Evolutionary conservation across 2,329 filamentous ascomycete species (phyloP).

Genomic region (Elsinoe perseae): DNA sequence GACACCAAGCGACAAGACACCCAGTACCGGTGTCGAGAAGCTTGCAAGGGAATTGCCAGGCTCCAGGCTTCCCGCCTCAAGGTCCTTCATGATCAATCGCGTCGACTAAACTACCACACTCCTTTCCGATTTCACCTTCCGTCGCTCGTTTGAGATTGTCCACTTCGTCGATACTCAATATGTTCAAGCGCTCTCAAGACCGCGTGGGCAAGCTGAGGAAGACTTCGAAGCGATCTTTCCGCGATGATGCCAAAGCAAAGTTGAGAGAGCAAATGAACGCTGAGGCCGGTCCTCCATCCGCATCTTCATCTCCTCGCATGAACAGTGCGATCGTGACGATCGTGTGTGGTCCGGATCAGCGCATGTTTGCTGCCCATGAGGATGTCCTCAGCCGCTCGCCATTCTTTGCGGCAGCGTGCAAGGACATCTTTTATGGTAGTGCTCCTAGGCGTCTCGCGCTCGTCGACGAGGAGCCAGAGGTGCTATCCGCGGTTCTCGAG

Average conservation of each 20-base stretch:
- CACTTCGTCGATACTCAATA: slow-evolving; percentile 45
- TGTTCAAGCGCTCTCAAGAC: slow-evolving; percentile 94
- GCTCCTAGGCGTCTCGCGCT: slow-evolving; percentile 68
- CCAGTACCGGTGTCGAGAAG: slow-evolving; percentile 8
- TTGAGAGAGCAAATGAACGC: slow-evolving; percentile 73
- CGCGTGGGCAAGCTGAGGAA: slow-evolving; percentile 83
- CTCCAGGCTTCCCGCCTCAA: slow-evolving; percentile 9
- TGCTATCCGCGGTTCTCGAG: slow-evolving; percentile 89
- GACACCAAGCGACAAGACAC: slow-evolving; percentile 17
- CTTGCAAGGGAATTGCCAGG: slow-evolving; percentile 18
- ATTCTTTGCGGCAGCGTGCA: slow-evolving; percentile 58
- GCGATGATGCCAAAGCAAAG: slow-evolving; percentile 77
- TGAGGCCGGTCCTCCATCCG: slow-evolving; percentile 39
- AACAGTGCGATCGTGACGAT: slow-evolving; percentile 76
- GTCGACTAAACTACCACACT: slow-evolving; percentile 19
- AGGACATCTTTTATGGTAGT: slow-evolving; percentile 63
- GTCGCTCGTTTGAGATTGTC: slow-evolving; percentile 35
- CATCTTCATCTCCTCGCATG: slow-evolving; percentile 40
- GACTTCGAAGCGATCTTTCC: slow-evolving; percentile 64
- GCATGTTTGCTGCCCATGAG: slow-evolving; percentile 91
- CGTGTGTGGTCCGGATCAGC: slow-evolving; percentile 72
- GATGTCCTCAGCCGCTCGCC: slow-evolving; percentile 80
- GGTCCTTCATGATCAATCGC: slow-evolving; percentile 15
- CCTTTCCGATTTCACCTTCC: slow-evolving; percentile 1
- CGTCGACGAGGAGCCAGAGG: slow-evolving; percentile 75